Conservation (phyloP, 169 alveolate genomes). For the Eimeria tenella region DNA sequence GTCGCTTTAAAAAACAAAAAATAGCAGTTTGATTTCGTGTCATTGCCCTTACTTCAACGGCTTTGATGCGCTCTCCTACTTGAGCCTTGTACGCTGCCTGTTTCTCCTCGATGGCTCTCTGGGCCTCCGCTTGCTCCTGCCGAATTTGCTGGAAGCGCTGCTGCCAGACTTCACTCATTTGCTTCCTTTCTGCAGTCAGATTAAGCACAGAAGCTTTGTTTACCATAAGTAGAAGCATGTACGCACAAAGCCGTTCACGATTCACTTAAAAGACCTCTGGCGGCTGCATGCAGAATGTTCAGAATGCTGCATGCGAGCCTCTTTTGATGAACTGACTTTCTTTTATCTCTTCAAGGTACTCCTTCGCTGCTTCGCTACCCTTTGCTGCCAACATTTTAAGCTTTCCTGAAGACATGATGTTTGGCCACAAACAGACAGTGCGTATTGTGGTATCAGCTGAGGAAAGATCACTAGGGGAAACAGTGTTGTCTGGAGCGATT, state of each 20-base stretch:
- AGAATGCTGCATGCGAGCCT: neutral
- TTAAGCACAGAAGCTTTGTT: neutral
- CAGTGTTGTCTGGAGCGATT: too few species aligned
- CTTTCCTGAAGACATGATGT: slow-evolving; percentile 10
- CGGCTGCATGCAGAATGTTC: too few species aligned
- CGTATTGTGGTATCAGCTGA: too few species aligned
- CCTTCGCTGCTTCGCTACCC: slow-evolving; percentile 68
- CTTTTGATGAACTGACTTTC: slow-evolving; percentile 12
- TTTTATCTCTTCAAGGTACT: slow-evolving; percentile 42
- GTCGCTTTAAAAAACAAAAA: too few species aligned
- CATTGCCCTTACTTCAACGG: slow-evolving; percentile 51
- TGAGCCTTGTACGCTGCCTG: slow-evolving; percentile 55
- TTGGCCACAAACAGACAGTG: too few species aligned
- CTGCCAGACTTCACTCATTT: slow-evolving; percentile 25
- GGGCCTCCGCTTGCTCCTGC: slow-evolving; percentile 45
- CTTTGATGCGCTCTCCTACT: slow-evolving; percentile 40
- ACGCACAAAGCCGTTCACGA: too few species aligned
- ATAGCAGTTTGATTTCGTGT: too few species aligned
- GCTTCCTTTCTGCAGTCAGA: neutral
- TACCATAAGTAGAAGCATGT: too few species aligned
- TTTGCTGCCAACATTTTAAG: slow-evolving; percentile 57
- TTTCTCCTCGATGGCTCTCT: slow-evolving; percentile 38
- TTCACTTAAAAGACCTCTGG: neutral
- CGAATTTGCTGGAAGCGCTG: slow-evolving; percentile 53
- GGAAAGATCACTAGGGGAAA: too few species aligned